phyloP scores from a whole-genome alignment of 371 early-diverging fungal genomes.

The Coemansia sp. region DNA sequence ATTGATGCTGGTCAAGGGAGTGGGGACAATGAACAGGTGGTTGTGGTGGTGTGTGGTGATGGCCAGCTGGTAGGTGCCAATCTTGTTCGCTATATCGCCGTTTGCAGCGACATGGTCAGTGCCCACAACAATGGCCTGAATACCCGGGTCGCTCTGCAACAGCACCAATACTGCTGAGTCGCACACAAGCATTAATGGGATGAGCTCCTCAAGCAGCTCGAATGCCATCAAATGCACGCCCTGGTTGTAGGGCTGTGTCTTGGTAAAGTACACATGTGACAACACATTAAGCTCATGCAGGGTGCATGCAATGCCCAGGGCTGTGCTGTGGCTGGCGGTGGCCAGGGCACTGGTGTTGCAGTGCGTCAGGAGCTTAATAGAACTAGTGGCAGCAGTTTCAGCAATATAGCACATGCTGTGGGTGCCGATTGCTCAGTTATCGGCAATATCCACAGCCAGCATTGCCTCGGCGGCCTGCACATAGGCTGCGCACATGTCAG shows the following conservation, averaged over 20 bases:
- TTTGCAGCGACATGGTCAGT: conserved; percentile 96
- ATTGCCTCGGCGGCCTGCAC: conserved; percentile 79
- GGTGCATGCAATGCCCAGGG: conserved; percentile 84
- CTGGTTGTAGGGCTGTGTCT: conserved; percentile 97
- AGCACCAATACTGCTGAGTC: conserved; percentile 87
- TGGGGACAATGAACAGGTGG: conserved; percentile 92
- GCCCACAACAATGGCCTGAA: conserved; percentile 89
- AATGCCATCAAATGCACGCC: conserved; percentile 94
- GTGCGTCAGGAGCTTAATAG: conserved; percentile 78
- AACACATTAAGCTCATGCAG: conserved; percentile 60
- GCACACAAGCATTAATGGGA: conserved; percentile 87
- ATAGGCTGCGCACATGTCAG: conserved; percentile 56
- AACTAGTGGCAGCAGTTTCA: conserved; percentile 9
- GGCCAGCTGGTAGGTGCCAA: conserved; percentile 96
- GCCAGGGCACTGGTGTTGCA: conserved; percentile 95
- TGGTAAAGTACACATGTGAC: conserved; percentile 88
- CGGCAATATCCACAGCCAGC: conserved; percentile 81
- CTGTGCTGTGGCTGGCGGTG: conserved; percentile 85
- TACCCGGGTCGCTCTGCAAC: conserved; percentile 57
- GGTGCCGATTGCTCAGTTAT: conserved; percentile 86
- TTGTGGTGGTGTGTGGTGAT: conserved; percentile 83
- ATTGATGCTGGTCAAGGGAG: conserved; percentile 92
- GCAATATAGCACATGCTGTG: conserved; percentile 69
- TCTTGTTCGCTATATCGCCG: conserved; percentile 98
- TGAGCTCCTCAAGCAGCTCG: conserved; percentile 89